phyloP scores from a whole-genome alignment of 306 rosid species.

The Trifolium pratense region DNA sequence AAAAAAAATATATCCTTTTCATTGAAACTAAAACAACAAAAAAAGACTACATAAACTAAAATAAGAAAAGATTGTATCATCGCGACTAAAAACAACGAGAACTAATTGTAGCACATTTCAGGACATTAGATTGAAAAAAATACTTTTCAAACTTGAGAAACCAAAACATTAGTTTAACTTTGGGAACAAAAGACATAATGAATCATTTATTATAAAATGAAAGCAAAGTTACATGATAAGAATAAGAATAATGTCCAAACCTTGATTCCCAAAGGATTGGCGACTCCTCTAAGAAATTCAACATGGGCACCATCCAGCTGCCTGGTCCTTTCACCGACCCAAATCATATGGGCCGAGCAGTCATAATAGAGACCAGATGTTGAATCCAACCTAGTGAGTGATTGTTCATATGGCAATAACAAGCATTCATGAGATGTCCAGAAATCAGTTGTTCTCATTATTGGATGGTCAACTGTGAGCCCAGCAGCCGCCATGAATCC shows the following conservation, averaged over 20 bases:
- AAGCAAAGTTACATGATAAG: conserved; percentile 12
- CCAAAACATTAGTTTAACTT: too few species aligned
- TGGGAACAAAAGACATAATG: too few species aligned
- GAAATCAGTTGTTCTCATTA: conserved; percentile 94
- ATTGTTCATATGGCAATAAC: conserved; percentile 93
- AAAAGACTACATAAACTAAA: too few species aligned
- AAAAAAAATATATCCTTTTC: too few species aligned
- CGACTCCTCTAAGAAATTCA: conserved; percentile 92
- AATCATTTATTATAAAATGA: background rate
- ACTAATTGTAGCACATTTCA: too few species aligned
- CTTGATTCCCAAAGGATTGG: conserved; percentile 97
- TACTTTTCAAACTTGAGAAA: too few species aligned
- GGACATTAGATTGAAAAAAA: too few species aligned
- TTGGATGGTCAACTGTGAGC: conserved; percentile 92
- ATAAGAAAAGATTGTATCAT: too few species aligned
- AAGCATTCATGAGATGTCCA: conserved; percentile 99
- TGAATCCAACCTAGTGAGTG: conserved; percentile 94
- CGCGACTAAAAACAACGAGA: too few species aligned
- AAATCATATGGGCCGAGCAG: conserved; percentile 96
- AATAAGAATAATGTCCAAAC: conserved; percentile 47
- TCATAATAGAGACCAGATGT: conserved; percentile 94
- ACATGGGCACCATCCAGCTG: conserved; percentile 98
- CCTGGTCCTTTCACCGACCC: conserved; percentile 96
- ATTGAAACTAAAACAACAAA: too few species aligned
- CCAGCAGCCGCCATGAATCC: conserved; percentile 99